phyloP scores from a whole-genome alignment of 345 rosid species.

The Dipteronia sinensis region DNA sequence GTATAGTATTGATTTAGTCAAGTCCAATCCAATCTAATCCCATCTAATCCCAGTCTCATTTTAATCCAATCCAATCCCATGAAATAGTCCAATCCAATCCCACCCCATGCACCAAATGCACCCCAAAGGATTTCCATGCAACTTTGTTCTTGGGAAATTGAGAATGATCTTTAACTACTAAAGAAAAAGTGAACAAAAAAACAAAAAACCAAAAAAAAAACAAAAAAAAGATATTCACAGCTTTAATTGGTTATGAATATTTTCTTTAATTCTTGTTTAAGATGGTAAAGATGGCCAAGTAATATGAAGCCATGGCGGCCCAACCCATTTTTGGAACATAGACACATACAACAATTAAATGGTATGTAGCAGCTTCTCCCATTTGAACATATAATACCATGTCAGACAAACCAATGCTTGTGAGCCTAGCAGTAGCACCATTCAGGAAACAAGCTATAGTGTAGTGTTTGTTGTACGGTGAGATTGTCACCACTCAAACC shows the following conservation, averaged over 20 bases:
- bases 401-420: background rate
- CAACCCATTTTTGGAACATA: background rate
- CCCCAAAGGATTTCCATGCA: background rate
- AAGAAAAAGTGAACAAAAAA: background rate
- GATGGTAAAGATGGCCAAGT: background rate
- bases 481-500: background rate
- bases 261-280: background rate
- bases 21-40: no score
- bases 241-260: background rate
- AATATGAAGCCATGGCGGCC: background rate
- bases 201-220: background rate
- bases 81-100: no score
- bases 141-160: background rate
- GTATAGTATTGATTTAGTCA: no score
- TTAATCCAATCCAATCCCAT: no score
- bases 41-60: no score
- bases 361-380: background rate
- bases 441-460: background rate
- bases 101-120: no score
- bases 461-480: conserved; percentile 1
- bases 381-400: background rate
- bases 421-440: background rate
- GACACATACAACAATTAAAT: background rate
- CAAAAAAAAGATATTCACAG: background rate
- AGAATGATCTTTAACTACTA: background rate